Evolutionary conservation across 768 basidiomycete species (phyloP), one percentile per base, ranked within the genome.

Genomic region (Xerocomellus intermedius): DNA sequence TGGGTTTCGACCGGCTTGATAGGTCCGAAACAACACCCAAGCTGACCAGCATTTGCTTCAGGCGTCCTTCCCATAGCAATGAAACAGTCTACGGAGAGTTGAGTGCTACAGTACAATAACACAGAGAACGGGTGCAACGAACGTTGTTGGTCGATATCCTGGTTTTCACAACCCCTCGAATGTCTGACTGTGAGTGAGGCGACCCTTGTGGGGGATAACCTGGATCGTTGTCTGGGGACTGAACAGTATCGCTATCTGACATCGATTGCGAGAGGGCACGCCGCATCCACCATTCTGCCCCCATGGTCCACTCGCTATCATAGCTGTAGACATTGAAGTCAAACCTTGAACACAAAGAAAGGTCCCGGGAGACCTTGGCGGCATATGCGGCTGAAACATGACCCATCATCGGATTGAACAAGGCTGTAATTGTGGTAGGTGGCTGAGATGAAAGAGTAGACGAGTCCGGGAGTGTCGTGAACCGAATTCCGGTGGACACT

Each of bases 271-370:
- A 63, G 19, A 71, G 73, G 5, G 78, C 74, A 22, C 85, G 81
- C 21, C 93, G 82, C 67, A 94, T 81, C 94, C 93, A 97, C 92
- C 93, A 97, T 69, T 98, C 95, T 1, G 90, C 88, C 3, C 96
- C 96, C 75, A 98, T 82, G 10, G 91, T 88, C 88, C 94, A 89
- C 69, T 98, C 95, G 70, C 92, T 94, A 62, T 96, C 93, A 70
- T 94, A 98, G 72, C 91, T 94, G 69, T 98, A 97, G 26, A 95
- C 83, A 65, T 98, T 98, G 74, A 98, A 94, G 68, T 98, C 94
- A 67, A 95, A 98, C 21, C 92, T 84, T 1, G 92, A 89, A 47
- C 91, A 91, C 19, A 98, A 69, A 0, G 92, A 85, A 39, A 98
- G 82, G 68, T 96, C 91, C 13, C 82, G 82, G 6, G 91, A 90